Conservation (phyloP, 2,329 filamentous ascomycete genomes). For the Exophiala bonariae region DNA sequence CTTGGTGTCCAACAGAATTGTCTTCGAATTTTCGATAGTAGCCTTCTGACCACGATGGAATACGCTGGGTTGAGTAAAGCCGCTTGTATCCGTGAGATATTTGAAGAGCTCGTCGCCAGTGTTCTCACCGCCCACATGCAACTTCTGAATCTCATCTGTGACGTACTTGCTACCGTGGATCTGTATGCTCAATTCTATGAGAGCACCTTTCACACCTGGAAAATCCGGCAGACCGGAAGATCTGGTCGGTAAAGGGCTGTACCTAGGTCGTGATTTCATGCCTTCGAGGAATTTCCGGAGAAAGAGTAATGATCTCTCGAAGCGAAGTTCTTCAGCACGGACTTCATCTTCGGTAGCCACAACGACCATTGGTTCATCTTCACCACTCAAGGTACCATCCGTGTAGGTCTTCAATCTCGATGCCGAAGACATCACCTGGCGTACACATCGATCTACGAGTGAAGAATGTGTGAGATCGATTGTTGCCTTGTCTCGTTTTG, state of each 20-base stretch:
- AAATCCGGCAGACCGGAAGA: constrained; percentile 55
- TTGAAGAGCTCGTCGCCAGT: constrained; percentile 70
- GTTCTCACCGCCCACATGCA: constrained; percentile 66
- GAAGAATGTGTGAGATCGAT: constrained; percentile 64
- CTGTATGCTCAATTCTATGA: constrained; percentile 37
- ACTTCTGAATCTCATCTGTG: constrained; percentile 16
- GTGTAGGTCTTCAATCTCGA: constrained; percentile 53
- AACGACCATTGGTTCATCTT: constrained; percentile 57
- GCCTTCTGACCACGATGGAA: constrained; percentile 49
- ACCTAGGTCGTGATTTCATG: constrained; percentile 54
- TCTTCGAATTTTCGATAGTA: constrained; percentile 20
- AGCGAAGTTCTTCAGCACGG: constrained; percentile 60
- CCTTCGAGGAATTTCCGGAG: constrained; percentile 66
- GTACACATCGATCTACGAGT: constrained; percentile 72
- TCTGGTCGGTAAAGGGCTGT: constrained; percentile 47
- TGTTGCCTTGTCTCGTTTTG: constrained; percentile 44
- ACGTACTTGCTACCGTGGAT: constrained; percentile 22
- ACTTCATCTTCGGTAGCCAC: constrained; percentile 51
- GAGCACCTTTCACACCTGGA: constrained; percentile 42
- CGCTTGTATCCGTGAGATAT: constrained; percentile 66
- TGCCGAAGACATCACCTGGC: constrained; percentile 67
- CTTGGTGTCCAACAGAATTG: constrained; percentile 32
- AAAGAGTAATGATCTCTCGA: constrained; percentile 68
- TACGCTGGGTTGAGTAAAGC: constrained; percentile 72
- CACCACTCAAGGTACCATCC: constrained; percentile 44